These are phyloP conservation scores for Phytopythium litorale DNA, from an alignment of 352 stramenopile species.

Conservation along the genomic window DNA sequence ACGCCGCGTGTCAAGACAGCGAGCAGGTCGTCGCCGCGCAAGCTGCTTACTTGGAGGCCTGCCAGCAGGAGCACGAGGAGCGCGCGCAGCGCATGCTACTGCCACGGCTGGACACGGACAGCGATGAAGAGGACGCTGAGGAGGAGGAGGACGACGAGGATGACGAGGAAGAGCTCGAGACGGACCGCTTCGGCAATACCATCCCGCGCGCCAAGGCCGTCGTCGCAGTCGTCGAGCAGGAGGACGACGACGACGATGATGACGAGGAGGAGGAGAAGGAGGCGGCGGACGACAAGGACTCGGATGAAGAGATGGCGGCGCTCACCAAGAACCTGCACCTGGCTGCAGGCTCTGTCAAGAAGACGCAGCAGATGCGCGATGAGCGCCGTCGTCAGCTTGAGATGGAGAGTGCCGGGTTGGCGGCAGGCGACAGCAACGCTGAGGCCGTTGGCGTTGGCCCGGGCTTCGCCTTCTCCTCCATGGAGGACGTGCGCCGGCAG, in stretches of 20 bases:
- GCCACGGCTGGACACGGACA: conserved; percentile 54
- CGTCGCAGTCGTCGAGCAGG: conserved; percentile 8
- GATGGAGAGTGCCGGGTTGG: conserved; percentile 17
- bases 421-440: conserved; percentile 6
- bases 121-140: conserved; percentile 41
- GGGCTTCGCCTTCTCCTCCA: conserved; percentile 54
- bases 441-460: conserved; percentile 8
- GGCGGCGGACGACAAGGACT: conserved; percentile 14
- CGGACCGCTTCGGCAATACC: conserved; percentile 33
- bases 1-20: conserved; percentile 68
- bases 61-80: conserved; percentile 55
- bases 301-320: conserved; percentile 47
- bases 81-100: conserved; percentile 50
- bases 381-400: conserved; percentile 22
- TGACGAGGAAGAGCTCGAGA: conserved; percentile 26
- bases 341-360: conserved; percentile 41
- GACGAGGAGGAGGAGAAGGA: conserved; percentile 30
- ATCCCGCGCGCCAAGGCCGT: conserved; percentile 5
- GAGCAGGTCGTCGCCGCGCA: conserved; percentile 76
- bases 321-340: conserved; percentile 67
- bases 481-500: conserved; percentile 63
- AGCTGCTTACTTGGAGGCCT: conserved; percentile 62
- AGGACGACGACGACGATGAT: conserved; percentile 30
- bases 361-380: conserved; percentile 57
- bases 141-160: conserved; percentile 25